These are phyloP conservation scores for Pachysolen tannophilus DNA, from an alignment of 805 yeast genomes.

Conservation along the genomic window DNA sequence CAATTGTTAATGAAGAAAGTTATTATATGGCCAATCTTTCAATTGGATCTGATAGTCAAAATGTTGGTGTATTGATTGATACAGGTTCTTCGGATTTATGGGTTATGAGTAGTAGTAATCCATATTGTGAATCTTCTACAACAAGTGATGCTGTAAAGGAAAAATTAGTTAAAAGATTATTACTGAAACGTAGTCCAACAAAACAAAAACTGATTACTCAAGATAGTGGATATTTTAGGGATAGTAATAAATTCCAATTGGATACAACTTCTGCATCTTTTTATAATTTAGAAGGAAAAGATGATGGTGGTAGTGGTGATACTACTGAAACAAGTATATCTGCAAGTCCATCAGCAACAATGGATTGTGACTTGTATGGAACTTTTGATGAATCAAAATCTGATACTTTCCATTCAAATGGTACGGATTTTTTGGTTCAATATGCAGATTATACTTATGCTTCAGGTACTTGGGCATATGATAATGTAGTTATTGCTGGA, in stretches of 20 bases:
- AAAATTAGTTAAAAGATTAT: neutral
- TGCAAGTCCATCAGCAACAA: too few relatives aligned
- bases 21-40: conserved; percentile 4
- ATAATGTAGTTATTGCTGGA: too few relatives aligned
- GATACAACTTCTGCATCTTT: too few relatives aligned
- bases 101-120: conserved; percentile 11
- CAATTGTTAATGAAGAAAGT: conserved; percentile 1
- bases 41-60: conserved; percentile 15
- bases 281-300: neutral
- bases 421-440: conserved; percentile 27
- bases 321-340: conserved; percentile 3
- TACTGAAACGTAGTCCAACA: too few relatives aligned
- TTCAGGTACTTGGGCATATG: conserved; percentile 45
- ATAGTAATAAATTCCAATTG: too few relatives aligned
- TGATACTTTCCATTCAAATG: conserved; percentile 22
- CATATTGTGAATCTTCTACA: neutral
- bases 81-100: conserved; percentile 26
- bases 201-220: too few relatives aligned
- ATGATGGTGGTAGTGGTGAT: conserved; percentile 3
- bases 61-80: conserved; percentile 17
- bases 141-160: neutral
- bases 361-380: conserved; percentile 32
- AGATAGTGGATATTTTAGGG: too few relatives aligned
- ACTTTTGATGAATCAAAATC: conserved; percentile 27
- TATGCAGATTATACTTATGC: conserved; percentile 45